Conservation (phyloP, 192 early-diverging fungal genomes). For the Backusella tuberculispora region DNA sequence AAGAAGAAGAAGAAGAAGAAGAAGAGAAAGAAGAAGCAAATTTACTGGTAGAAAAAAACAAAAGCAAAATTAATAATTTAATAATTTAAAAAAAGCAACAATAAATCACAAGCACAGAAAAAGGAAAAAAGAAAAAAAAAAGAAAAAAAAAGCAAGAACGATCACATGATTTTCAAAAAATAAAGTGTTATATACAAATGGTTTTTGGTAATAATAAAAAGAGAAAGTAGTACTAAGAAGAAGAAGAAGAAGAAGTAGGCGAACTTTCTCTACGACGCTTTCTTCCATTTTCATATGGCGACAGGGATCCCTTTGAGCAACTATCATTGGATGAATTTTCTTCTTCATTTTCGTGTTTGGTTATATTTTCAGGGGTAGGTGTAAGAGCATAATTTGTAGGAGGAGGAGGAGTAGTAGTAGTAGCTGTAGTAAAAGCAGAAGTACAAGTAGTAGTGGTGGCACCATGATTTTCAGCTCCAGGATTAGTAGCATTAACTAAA, state of each 20-base stretch:
- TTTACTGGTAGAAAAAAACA: too few species aligned
- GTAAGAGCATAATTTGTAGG: too few species aligned
- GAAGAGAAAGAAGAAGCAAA: background rate
- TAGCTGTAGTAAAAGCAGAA: too few species aligned
- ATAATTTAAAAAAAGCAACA: too few species aligned
- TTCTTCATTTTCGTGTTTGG: background rate
- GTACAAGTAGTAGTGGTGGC: too few species aligned
- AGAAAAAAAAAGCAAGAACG: background rate
- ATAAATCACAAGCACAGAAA: background rate
- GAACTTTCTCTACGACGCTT: background rate
- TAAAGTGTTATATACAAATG: background rate
- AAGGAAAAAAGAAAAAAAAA: background rate
- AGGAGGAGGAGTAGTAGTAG: too few species aligned
- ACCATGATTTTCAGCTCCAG: too few species aligned
- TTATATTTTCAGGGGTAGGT: background rate
- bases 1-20: background rate
- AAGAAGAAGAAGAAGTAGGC: background rate
- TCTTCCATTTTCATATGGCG: background rate
- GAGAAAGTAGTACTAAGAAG: background rate
- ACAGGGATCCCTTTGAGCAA: background rate
- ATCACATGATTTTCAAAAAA: background rate
- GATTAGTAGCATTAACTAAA: too few species aligned
- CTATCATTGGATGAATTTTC: background rate
- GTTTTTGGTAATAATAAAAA: background rate
- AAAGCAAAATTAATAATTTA: too few species aligned